A percentile compares a stretch with the other conserved stretches of the same genome.
Evolutionary conservation across 805 yeast genomes (phyloP).

Genomic region (Torulaspora franciscae): DNA sequence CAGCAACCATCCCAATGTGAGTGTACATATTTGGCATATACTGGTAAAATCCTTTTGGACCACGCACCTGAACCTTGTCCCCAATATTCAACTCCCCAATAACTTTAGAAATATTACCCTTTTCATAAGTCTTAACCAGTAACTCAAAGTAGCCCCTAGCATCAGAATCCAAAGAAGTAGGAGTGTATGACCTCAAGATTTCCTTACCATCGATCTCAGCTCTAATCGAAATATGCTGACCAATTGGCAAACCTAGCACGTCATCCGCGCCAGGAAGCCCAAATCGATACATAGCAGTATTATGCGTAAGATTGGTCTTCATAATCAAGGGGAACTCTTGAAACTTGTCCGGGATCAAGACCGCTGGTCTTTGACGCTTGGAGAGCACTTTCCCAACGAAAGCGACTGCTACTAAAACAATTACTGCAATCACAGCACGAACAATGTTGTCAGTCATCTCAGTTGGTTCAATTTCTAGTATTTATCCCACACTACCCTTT

Average conservation of each 20-base stretch:
- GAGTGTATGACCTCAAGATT: slow-evolving; percentile 82
- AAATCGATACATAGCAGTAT: slow-evolving; percentile 78
- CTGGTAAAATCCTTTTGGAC: slow-evolving; percentile 87
- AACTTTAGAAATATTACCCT: slow-evolving; percentile 76
- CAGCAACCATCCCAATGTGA: slow-evolving; percentile 84
- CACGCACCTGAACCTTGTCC: slow-evolving; percentile 70
- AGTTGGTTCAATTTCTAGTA: not conserved
- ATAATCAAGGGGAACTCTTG: slow-evolving; percentile 75
- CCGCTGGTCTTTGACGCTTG: slow-evolving; percentile 37
- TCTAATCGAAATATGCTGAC: slow-evolving; percentile 83
- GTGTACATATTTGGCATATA: slow-evolving; percentile 75
- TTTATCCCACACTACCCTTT: not conserved
- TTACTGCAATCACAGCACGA: slow-evolving; percentile 17
- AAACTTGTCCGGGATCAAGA: slow-evolving; percentile 61
- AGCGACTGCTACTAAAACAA: slow-evolving; percentile 12
- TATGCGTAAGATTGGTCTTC: slow-evolving; percentile 71
- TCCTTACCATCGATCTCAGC: slow-evolving; percentile 76
- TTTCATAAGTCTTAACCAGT: slow-evolving; percentile 77
- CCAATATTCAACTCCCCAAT: slow-evolving; percentile 73
- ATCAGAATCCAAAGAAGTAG: slow-evolving; percentile 70
- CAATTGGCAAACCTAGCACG: slow-evolving; percentile 82
- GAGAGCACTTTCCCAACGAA: slow-evolving; percentile 30
- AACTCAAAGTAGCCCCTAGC: slow-evolving; percentile 79
- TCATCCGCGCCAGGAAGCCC: slow-evolving; percentile 72
- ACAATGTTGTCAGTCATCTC: slow-evolving; percentile 4